Base-by-base conservation (phyloP, 2,329 filamentous ascomycete genomes). In the Penicillium aurantiogriseum region DNA sequence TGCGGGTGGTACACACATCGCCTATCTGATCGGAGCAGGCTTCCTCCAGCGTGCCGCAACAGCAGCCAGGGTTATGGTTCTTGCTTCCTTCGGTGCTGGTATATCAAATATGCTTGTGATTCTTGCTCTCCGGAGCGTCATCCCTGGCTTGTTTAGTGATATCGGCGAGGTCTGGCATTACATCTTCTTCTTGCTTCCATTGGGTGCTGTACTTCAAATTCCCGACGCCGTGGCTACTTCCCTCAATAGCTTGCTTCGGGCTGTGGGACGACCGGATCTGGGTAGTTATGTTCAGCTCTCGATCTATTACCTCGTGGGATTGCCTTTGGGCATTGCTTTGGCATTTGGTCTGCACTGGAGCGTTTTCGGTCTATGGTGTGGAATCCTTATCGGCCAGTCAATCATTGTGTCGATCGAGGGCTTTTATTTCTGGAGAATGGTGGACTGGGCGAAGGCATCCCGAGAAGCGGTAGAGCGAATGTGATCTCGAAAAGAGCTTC, bases 21-120 rank as follows among this genome's bases (percentile, higher is more conserved):
- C 91, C n/a, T 96, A 96, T 66, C 78, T 96, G 29, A 92, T 96
- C 58, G 92, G 92, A 15, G 91, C 91, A 0, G 88, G 87, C 2
- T 81, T 96, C 7, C 85, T 89, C 3, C 85, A 88, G 51, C 89
- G 91, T 0, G 92, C 92, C 13, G 89, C 86, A 69, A 88, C 84
- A 9, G 88, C 88, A 1, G 88, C 88, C n/a, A 85, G 83, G 72
- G 90, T 95, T 54, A 86, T 85, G 2, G 79, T 93, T 55, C 77
- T 80, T 2, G 83, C 83, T 3, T 85, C 88, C 2, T 77, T 83
- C 44, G 56, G 88, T 19, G 81, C 95, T n/a, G 91, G 91, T 25
- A 54, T 91, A 17, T 81, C 91, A 69, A 96, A 96, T 73, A 76
- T 91, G 21, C 77, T 84, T 5, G 58, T 94, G 1, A 82, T 94